Evolutionary conservation across 352 stramenopile species (phyloP).

Genomic region (Pelagophyceae sp.): DNA sequence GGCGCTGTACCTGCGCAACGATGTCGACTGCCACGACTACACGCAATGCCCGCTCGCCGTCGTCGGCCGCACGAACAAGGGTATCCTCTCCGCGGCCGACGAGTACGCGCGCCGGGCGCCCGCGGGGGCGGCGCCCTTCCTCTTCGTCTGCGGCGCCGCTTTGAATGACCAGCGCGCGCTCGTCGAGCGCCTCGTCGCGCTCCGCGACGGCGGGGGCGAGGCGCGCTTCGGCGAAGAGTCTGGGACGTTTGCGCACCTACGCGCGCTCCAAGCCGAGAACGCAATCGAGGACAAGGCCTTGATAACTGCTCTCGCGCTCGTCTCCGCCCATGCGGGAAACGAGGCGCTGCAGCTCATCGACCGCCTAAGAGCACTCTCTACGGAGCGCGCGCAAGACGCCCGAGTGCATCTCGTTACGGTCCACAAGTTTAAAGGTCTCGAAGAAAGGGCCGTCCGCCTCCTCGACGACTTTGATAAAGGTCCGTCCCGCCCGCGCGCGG

Average conservation of each 20-base stretch:
- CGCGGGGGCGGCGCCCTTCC: neutral
- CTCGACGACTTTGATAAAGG: conserved; percentile 1
- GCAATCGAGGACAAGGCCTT: neutral
- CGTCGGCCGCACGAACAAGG: neutral
- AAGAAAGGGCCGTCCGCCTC: neutral
- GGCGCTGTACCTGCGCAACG: neutral
- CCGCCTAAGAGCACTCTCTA: neutral
- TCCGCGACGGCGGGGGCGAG: neutral
- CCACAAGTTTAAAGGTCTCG: neutral
- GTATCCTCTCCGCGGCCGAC: neutral
- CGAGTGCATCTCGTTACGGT: neutral
- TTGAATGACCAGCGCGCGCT: neutral
- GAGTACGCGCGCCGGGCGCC: neutral
- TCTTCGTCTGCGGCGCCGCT: conserved; percentile 2
- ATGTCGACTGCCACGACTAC: neutral
- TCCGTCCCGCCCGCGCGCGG: no score
- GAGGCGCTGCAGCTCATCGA: neutral
- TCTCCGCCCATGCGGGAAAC: neutral
- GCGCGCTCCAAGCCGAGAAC: neutral
- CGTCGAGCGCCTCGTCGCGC: neutral
- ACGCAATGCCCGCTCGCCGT: neutral
- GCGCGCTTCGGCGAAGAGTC: neutral
- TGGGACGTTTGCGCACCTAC: neutral
- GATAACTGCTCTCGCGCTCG: neutral
- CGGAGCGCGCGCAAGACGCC: neutral